Evolutionary conservation across 331 rosid species (phyloP).

Genomic region (Dryas integrifolia): DNA sequence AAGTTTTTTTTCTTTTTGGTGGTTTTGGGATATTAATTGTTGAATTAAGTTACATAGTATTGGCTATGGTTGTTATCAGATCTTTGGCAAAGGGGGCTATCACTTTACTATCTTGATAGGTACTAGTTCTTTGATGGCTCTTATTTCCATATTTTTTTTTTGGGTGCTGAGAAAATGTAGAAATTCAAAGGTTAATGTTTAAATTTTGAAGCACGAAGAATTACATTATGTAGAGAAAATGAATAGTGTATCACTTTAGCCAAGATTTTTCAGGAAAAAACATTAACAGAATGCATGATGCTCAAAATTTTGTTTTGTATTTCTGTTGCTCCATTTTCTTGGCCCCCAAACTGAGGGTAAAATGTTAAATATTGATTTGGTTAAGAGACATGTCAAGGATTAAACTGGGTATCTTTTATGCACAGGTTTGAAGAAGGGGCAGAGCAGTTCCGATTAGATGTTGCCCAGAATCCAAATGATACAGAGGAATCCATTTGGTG

Average conservation of each 20-base stretch:
- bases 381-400: background rate
- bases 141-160: constrained; percentile 2
- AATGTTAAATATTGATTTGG: background rate
- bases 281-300: background rate
- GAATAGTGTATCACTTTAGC: background rate
- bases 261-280: background rate
- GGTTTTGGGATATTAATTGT: constrained; percentile 11
- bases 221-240: background rate
- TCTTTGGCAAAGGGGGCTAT: constrained; percentile 95
- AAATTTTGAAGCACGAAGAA: background rate
- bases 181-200: background rate
- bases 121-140: constrained; percentile 33
- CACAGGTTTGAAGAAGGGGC: constrained; percentile 83
- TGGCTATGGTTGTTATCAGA: constrained; percentile 50
- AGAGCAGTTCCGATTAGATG: constrained; percentile 58
- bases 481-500: constrained; percentile 97
- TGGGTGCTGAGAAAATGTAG: constrained; percentile 1
- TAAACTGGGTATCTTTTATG: constrained; percentile 20
- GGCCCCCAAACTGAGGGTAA: background rate
- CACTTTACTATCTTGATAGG: constrained; percentile 85
- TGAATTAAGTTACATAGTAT: constrained; percentile 17
- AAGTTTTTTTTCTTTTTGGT: background rate
- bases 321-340: background rate
- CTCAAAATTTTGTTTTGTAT: background rate
- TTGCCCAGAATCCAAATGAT: constrained; percentile 79